phyloP scores from a whole-genome alignment of 768 basidiomycete species.

The Boletus vermiculosoides region DNA sequence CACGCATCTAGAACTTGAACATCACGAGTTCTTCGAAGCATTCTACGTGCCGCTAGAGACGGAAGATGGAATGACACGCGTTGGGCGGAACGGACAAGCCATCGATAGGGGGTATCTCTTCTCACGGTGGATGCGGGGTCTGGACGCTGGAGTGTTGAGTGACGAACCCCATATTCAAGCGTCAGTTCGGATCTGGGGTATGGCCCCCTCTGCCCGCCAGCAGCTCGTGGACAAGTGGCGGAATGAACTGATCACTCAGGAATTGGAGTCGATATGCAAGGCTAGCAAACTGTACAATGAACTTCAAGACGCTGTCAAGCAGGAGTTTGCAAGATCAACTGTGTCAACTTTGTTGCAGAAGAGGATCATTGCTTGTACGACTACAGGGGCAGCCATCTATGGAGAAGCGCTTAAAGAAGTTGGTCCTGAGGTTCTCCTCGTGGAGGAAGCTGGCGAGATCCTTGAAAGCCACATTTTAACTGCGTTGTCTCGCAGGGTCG shows the following conservation, averaged over 20 bases:
- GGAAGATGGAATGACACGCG: constrained; percentile 43
- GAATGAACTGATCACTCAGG: constrained; percentile 32
- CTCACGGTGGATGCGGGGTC: constrained; percentile 43
- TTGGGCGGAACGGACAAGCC: constrained; percentile 42
- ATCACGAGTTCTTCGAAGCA: constrained; percentile 42
- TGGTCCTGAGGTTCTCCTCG: constrained; percentile 51
- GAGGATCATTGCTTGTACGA: constrained; percentile 66
- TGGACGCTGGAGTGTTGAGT: constrained; percentile 44
- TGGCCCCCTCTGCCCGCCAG: constrained; percentile 31
- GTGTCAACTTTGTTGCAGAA: constrained; percentile 39
- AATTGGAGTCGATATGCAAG: constrained; percentile 31
- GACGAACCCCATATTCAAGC: constrained; percentile 24
- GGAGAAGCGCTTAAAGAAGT: constrained; percentile 28
- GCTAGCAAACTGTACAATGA: constrained; percentile 37
- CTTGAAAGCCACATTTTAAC: constrained; percentile 65
- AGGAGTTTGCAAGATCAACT: constrained; percentile 35
- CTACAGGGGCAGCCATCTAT: constrained; percentile 66
- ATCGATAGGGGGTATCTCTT: constrained; percentile 45
- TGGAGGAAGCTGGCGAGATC: constrained; percentile 38
- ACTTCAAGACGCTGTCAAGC: constrained; percentile 31
- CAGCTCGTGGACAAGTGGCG: constrained; percentile 34
- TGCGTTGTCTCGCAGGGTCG: constrained; percentile 44
- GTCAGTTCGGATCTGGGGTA: constrained; percentile 39
- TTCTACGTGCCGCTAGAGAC: constrained; percentile 39
- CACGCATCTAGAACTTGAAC: constrained; percentile 45